Conservation (phyloP, 257 asterid species). For the Cinchona pubescens region DNA sequence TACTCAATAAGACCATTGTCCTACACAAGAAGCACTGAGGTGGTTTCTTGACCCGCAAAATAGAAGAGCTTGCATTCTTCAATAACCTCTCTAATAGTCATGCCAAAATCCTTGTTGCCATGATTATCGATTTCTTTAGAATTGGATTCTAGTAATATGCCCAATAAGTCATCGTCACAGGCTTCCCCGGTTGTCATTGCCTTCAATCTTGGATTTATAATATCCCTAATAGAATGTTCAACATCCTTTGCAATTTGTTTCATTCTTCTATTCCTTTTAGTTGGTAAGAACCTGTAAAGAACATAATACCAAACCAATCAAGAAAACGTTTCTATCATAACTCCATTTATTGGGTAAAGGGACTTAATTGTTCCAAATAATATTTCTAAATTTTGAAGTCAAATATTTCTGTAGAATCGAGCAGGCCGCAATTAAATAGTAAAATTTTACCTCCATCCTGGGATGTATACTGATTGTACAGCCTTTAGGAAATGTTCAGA, state of each 20-base stretch:
- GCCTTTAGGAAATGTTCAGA: conserved; percentile 3
- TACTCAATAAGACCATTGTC: conserved; percentile 52
- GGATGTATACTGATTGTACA: not conserved
- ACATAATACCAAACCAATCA: too few species aligned
- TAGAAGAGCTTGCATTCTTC: conserved; percentile 63
- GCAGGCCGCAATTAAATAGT: too few species aligned
- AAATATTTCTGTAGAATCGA: too few species aligned
- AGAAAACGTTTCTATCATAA: too few species aligned
- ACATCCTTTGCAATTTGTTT: not conserved
- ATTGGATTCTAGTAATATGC: conserved; percentile 41
- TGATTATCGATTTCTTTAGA: conserved; percentile 32
- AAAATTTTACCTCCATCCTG: too few species aligned
- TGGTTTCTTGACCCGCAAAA: conserved; percentile 64
- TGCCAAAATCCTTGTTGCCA: conserved; percentile 30
- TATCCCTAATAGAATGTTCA: not conserved
- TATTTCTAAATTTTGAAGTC: too few species aligned
- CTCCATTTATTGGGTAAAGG: too few species aligned
- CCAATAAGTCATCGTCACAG: conserved; percentile 33
- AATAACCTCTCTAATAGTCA: conserved; percentile 44
- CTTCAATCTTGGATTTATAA: not conserved
- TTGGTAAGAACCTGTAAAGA: conserved; percentile 7
- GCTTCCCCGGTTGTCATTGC: not conserved
- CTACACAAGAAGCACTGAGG: conserved; percentile 46
- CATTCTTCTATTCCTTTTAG: conserved; percentile 8
- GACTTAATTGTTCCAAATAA: too few species aligned